Percentiles rank a stretch among this genome's conserved stretches.
Evolutionary conservation across 75 land plant genomes (phyloP).

Genomic region (Azolla pinnata): DNA sequence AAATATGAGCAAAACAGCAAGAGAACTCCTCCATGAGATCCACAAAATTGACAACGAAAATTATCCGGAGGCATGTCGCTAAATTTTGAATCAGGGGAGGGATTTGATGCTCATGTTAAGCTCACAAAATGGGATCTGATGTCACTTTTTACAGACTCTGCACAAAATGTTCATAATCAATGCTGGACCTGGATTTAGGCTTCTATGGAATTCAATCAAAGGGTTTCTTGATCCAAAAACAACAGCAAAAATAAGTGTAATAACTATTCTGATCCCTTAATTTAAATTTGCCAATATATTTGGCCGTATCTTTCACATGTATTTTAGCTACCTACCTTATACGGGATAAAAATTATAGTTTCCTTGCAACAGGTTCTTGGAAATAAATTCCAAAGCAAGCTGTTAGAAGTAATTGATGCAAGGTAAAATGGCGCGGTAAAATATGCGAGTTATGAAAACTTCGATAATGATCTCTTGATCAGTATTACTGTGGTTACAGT

Average conservation of each 20-base stretch:
- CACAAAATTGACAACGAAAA: constrained; percentile 77
- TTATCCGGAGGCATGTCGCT: constrained; percentile 54
- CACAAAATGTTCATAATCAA: constrained; percentile 78
- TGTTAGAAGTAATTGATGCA: constrained; percentile 83
- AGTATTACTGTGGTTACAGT: constrained; percentile 32
- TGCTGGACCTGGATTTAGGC: constrained; percentile 85
- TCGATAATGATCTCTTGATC: not conserved
- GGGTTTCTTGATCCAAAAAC: constrained; percentile 80
- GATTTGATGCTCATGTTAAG: not conserved
- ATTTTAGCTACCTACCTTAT: not conserved
- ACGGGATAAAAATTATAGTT: not conserved
- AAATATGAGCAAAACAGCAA: constrained; percentile 49
- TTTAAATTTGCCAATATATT: no score
- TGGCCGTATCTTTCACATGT: no score
- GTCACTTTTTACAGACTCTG: constrained; percentile 50
- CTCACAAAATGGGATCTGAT: not conserved
- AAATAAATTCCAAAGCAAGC: constrained; percentile 71
- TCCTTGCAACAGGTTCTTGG: constrained; percentile 57
- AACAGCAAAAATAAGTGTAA: constrained; percentile 69
- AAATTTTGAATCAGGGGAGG: not conserved
- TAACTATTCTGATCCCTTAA: constrained; percentile 6
- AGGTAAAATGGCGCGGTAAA: constrained; percentile 25
- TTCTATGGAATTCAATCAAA: constrained; percentile 76
- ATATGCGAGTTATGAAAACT: not conserved
- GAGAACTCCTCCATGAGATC: constrained; percentile 48